These are phyloP conservation scores for Letharia columbiana DNA, from an alignment of 495 filamentous ascomycete species.

Conservation along the genomic window DNA sequence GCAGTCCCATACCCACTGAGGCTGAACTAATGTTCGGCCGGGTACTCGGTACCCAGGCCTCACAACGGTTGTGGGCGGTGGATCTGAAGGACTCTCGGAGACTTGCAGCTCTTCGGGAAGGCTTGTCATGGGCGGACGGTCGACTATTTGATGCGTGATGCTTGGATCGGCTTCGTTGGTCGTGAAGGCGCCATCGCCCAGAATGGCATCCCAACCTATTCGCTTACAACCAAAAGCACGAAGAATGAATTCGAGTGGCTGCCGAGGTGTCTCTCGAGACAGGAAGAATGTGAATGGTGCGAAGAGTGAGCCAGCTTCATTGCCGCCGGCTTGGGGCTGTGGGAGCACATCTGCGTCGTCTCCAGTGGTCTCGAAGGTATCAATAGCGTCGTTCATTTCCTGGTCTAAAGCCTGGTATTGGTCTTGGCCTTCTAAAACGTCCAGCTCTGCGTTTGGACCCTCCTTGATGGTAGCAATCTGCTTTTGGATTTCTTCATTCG, in stretches of 20 bases:
- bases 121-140: slow-evolving; percentile 55
- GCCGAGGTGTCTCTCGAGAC: slow-evolving; percentile 85
- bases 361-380: slow-evolving; percentile 75
- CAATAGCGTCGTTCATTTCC: slow-evolving; percentile 55
- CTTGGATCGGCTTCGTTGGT: slow-evolving; percentile 73
- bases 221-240: slow-evolving; percentile 93
- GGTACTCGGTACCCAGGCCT: slow-evolving; percentile 67
- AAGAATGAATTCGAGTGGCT: slow-evolving; percentile 87
- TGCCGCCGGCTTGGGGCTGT: slow-evolving; percentile 61
- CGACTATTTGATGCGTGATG: slow-evolving; percentile 95
- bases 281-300: slow-evolving; percentile 82
- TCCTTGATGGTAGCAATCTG: slow-evolving; percentile 47
- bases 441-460: slow-evolving; percentile 31
- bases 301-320: slow-evolving; percentile 59
- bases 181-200: slow-evolving; percentile 88
- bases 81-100: not conserved
- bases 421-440: slow-evolving; percentile 33
- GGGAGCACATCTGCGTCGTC: slow-evolving; percentile 74
- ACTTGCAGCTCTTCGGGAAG: not conserved
- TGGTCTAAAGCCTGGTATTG: slow-evolving; percentile 42
- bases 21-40: slow-evolving; percentile 84
- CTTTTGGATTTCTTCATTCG: slow-evolving; percentile 46
- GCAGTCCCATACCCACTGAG: slow-evolving; percentile 97
- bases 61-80: slow-evolving; percentile 54
- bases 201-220: slow-evolving; percentile 82